Base-by-base conservation (phyloP, 2,329 filamentous ascomycete genomes). In the Sarocladium brachiariae region DNA sequence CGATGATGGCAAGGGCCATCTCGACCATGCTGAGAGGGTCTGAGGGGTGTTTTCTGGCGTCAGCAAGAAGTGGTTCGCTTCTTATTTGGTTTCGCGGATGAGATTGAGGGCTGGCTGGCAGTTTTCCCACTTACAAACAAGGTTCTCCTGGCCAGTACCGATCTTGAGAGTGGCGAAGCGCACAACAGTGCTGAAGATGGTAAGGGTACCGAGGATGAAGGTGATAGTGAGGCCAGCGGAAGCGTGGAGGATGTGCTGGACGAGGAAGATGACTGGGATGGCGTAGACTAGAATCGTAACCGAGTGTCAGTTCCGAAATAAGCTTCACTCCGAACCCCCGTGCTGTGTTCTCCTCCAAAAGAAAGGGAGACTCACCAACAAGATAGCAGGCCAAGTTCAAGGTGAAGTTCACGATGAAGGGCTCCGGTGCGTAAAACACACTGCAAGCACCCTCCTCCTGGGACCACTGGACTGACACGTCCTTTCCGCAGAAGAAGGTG, bases 391-490 rank as follows among this genome's bases (percentile, higher is more conserved):
- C 59, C 49, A 66, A 24, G 50, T 66, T 66, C 16, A 66, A 51
- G 0, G 63, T 61, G 16, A 66, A 66, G 51, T 66, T 66, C 37
- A 65, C 58, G 41, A 66, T 65, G 39, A 66, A 66, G 1, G 64
- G 63, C 37, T 61, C 56, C 0, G 62, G 57, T 0, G 64, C 64
- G 14, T 63, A 66, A 9, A 66, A 66, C 14, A 66, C 64, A 46
- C 61, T 66, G 53, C 64, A 66, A 5, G 64, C 63, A 2, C 62
- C 64, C 2, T 66, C 63, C 25, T 66, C 63, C 31, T 65, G 63
- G 0, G 63, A 66, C 64, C 64, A 66, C 39, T 66, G 64, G 1
- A 66, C 54, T 0, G 63, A 63, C 9, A 66, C 64, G 19, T 65
- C 52, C 39, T 57, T 58, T 31, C 64, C 64, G 16, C 64, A 66